A percentile compares a stretch with the other conserved stretches of the same genome.
Evolutionary conservation across 208 protist genomes (phyloP).

Genomic region (Leishmania lainsoni): DNA sequence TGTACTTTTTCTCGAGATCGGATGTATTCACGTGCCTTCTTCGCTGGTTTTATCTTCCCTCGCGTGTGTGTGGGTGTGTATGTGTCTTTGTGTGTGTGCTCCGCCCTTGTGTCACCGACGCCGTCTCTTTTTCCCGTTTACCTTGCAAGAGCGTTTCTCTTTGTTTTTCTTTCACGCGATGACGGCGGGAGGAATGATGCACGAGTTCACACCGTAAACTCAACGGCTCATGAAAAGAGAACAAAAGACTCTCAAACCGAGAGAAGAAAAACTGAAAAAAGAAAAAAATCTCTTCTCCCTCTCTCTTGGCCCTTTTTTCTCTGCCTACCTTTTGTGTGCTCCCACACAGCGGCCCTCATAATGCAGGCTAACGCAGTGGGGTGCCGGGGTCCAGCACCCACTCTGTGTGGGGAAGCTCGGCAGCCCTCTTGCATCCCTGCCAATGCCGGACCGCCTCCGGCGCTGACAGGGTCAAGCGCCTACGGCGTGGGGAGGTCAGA

Average conservation of each 20-base stretch:
- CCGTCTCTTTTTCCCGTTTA: not conserved
- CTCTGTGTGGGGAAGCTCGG: not conserved
- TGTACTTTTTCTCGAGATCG: not conserved
- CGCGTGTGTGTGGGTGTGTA: not conserved
- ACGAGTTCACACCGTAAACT: not conserved
- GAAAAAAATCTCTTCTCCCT: too few species aligned
- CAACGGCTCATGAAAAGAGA: not conserved
- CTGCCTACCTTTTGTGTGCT: slow-evolving; percentile 5
- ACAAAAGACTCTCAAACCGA: not conserved
- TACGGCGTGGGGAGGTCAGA: not conserved
- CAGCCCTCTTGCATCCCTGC: not conserved
- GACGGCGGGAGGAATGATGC: not conserved
- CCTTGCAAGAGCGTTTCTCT: not conserved
- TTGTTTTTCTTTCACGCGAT: not conserved
- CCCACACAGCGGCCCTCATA: not conserved
- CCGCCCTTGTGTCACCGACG: not conserved
- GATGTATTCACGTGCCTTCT: not conserved
- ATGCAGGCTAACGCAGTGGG: not conserved
- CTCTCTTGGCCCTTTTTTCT: not conserved
- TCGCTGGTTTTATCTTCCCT: slow-evolving; percentile 1
- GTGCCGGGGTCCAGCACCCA: not conserved
- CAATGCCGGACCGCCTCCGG: not conserved
- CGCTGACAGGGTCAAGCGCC: not conserved
- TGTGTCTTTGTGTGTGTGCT: too few species aligned
- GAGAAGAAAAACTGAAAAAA: not conserved